phyloP scores from a whole-genome alignment of 2,329 filamentous ascomycete genomes.

The Aspergillus sp. region DNA sequence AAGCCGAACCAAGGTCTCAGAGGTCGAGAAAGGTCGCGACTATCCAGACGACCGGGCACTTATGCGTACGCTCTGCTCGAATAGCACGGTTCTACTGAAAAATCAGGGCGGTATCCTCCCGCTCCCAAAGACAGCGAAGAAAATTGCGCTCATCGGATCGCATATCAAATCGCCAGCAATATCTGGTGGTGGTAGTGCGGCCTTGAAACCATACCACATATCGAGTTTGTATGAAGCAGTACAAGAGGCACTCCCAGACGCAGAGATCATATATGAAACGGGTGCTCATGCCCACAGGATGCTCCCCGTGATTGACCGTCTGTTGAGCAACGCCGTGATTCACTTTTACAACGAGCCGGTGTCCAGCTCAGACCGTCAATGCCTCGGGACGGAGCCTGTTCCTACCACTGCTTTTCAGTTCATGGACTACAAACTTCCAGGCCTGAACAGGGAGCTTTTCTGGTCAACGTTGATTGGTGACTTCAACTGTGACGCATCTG shows the following conservation, averaged over 20 bases:
- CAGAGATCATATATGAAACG: constrained; percentile 49
- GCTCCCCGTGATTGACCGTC: constrained; percentile 30
- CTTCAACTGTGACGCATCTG: constrained; percentile 57
- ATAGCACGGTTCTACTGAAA: constrained; percentile 67
- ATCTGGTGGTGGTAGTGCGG: constrained; percentile 64
- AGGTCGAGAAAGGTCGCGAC: constrained; percentile 37
- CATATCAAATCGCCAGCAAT: constrained; percentile 48
- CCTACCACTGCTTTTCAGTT: constrained; percentile 43
- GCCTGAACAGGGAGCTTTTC: constrained; percentile 38
- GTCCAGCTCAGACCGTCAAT: constrained; percentile 43
- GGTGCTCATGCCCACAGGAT: constrained; percentile 57
- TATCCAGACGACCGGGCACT: constrained; percentile 48
- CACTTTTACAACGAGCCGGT: constrained; percentile 60
- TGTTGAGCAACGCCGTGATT: constrained; percentile 39
- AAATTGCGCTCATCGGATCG: constrained; percentile 52
- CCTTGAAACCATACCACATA: constrained; percentile 43
- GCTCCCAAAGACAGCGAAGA: constrained; percentile 38
- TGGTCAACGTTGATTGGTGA: constrained; percentile 46
- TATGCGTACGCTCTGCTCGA: constrained; percentile 63
- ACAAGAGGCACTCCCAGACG: constrained; percentile 19
- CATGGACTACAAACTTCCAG: constrained; percentile 54
- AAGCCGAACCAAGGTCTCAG: constrained; percentile 51
- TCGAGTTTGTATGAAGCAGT: constrained; percentile 43
- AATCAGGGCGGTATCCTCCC: constrained; percentile 66
- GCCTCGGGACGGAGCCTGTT: constrained; percentile 49